Evolutionary conservation across 164 flowering plant species (phyloP), one percentile per base, ranked within the genome.

Genomic region (Liriodendron chinense): DNA sequence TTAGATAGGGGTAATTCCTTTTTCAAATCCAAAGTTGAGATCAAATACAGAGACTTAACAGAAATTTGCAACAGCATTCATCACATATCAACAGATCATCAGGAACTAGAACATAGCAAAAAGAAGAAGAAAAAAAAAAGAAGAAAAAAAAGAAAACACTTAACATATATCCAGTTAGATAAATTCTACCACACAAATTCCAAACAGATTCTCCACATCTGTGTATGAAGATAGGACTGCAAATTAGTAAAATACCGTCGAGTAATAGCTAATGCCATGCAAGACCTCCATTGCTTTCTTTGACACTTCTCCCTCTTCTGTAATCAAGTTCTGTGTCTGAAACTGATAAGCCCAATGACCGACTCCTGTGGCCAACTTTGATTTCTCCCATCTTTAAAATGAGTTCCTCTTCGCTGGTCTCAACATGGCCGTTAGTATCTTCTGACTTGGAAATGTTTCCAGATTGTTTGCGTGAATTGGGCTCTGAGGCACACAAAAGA

Each of bases 251-350:
- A 67, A 57, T 21, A 67, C 50, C 24, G 67, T 57, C 56, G 25
- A 18, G 62, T 22, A 57, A 23, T 53, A 67, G 63, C 65, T 77
- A 88, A 69, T 77, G 85, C 89, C 89, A 85, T 61, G 75, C 73
- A 67, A 83, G 80, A 80, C 82, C 78, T 77, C 84, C 86, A 75
- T 75, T 86, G 47, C 87, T 83, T 76, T 86, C 89, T 81, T 91
- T 86, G 74, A 84, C 77, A 78, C 94, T 91, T 83, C 95, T 85
- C 53, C 90, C 92, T 82, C 96, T 87, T 78, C 96, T 81, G 77
- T 92, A 92, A 65, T 95, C 99, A 71, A 93, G 77, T 81, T 93
- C 99, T 50, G 98, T 96, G 80, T 95, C 98, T 28, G 99, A 92
- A 78, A 85, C 78, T 53, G 94, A 93, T 66, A 84, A 74, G 34